Evolutionary conservation across 108 stramenopile genomes (phyloP).

Genomic region (Pseudonitzschia delicatissima): DNA sequence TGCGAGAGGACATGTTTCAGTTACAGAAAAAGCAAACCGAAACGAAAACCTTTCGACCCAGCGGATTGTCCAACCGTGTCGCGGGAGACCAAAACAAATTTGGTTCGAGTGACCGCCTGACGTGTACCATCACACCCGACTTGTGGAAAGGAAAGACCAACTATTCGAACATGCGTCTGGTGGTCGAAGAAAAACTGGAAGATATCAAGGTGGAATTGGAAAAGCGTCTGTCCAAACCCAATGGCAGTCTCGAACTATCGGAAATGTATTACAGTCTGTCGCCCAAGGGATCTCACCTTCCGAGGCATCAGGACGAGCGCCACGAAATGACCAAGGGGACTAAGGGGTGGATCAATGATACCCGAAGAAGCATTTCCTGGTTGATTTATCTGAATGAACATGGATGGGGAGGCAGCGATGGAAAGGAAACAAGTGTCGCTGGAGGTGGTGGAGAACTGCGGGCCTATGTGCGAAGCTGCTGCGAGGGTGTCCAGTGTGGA

Average conservation of each 20-base stretch:
- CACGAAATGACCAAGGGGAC: conserved; percentile 70
- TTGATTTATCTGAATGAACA: conserved; percentile 60
- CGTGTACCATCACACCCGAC: conserved; percentile 7
- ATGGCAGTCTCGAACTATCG: background rate
- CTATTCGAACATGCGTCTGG: background rate
- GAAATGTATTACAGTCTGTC: conserved; percentile 12
- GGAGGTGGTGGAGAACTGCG: conserved; percentile 1
- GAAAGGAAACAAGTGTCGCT: conserved; percentile 21
- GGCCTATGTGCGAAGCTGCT: background rate
- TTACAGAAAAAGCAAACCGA: background rate
- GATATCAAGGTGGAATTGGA: background rate
- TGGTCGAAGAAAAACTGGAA: conserved; percentile 8
- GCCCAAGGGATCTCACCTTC: conserved; percentile 1
- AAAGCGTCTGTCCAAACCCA: background rate
- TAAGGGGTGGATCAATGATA: conserved; percentile 50
- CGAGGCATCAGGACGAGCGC: conserved; percentile 52
- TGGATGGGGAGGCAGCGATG: conserved; percentile 42
- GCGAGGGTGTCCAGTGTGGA: background rate
- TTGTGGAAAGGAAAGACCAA: background rate
- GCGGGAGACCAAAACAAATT: conserved; percentile 1
- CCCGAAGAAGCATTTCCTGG: conserved; percentile 58
- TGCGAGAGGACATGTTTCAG: conserved; percentile 1
- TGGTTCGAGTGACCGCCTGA: background rate
- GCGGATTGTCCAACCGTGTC: conserved; percentile 6
- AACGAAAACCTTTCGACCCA: background rate